Evolutionary conservation across 176 grass and related monocot species (phyloP).

Genomic region (Bonia amplexicaulis): DNA sequence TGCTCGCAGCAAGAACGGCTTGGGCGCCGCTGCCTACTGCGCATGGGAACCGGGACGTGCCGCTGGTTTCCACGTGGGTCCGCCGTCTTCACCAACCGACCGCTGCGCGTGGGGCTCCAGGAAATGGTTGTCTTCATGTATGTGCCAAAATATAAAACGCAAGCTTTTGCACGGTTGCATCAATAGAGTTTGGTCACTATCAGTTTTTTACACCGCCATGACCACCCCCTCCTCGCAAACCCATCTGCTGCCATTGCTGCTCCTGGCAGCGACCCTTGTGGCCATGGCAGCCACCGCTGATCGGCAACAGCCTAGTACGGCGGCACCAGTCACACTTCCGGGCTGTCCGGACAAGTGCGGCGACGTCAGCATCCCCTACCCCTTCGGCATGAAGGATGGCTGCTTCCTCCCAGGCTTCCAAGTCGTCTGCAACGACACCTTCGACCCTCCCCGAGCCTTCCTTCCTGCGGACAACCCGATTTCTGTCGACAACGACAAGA

Average conservation of each 20-base stretch:
- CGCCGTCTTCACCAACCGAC: too few relatives aligned
- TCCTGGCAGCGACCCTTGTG: background rate
- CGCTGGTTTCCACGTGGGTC: too few relatives aligned
- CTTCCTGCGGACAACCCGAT: background rate
- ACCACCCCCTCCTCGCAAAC: background rate
- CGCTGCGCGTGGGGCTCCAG: background rate
- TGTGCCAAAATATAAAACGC: too few relatives aligned
- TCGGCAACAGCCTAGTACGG: background rate
- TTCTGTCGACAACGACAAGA: background rate
- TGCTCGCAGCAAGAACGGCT: too few relatives aligned
- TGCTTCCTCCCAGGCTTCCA: constrained; percentile 22
- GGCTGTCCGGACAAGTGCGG: constrained; percentile 34
- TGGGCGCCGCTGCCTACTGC: too few relatives aligned
- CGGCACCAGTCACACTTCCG: background rate
- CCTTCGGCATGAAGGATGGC: constrained; percentile 19
- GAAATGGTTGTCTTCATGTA: background rate
- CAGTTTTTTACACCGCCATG: background rate
- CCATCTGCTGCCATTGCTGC: background rate
- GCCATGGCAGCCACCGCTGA: background rate
- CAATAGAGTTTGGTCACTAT: too few relatives aligned
- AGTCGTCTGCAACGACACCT: constrained; percentile 8
- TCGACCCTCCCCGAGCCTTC: background rate
- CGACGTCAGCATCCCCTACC: constrained; percentile 34
- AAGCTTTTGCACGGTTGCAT: too few relatives aligned
- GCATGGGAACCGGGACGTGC: too few relatives aligned